These are phyloP conservation scores for Capsicum rhomboideum DNA, from an alignment of 257 asterid genomes.

Conservation along the genomic window DNA sequence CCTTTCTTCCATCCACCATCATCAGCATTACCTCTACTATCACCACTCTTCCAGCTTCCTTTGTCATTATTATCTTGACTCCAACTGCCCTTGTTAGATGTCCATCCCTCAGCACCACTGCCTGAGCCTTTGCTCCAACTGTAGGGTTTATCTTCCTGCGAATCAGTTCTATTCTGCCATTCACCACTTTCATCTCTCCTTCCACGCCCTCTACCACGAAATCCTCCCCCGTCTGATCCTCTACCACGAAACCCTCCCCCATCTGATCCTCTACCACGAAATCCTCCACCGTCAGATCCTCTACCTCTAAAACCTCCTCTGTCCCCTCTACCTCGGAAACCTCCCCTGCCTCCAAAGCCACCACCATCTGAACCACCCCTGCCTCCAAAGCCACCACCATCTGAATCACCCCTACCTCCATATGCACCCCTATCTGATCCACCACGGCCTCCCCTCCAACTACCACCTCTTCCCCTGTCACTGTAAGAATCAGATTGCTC, in stretches of 20 bases:
- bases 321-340: conserved; percentile 57
- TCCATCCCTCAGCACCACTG: conserved; percentile 41
- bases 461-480: conserved; percentile 58
- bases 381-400: conserved; percentile 38
- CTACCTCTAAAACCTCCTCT: conserved; percentile 23
- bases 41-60: conserved; percentile 10
- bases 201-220: conserved; percentile 36
- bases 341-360: conserved; percentile 32
- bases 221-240: conserved; percentile 7
- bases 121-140: conserved; percentile 27
- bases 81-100: conserved; percentile 8
- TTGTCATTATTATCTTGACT: neutral
- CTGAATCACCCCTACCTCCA: conserved; percentile 49
- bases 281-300: conserved; percentile 18
- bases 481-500: conserved; percentile 30
- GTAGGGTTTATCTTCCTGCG: conserved; percentile 32
- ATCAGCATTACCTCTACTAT: conserved; percentile 3
- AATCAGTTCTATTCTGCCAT: conserved; percentile 29
- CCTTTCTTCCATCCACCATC: conserved; percentile 22
- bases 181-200: conserved; percentile 26
- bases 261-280: conserved; percentile 52
- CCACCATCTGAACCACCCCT: conserved; percentile 41
- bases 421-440: conserved; percentile 49
- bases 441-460: conserved; percentile 65
- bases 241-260: conserved; percentile 22